Evolutionary conservation across 257 asterid species (phyloP).

Genomic region (Knoxia roxburghii): DNA sequence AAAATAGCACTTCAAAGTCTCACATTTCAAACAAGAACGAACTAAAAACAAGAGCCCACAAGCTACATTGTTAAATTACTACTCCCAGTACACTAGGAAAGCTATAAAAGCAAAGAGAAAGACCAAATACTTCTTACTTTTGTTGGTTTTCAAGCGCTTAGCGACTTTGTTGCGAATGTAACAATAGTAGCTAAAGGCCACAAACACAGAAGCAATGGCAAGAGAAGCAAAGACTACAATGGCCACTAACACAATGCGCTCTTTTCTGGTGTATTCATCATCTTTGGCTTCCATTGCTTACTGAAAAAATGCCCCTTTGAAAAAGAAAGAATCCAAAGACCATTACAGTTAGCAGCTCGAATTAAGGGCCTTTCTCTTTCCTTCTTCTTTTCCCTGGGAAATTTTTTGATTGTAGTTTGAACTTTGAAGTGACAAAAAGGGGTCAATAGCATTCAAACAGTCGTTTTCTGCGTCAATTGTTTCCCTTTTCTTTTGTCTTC

Average conservation of each 20-base stretch:
- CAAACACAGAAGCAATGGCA: slow-evolving; percentile 55
- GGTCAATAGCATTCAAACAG: slow-evolving; percentile 4
- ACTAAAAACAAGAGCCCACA: not conserved
- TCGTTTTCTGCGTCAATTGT: slow-evolving; percentile 9
- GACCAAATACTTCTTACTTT: slow-evolving; percentile 30
- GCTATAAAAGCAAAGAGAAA: not conserved
- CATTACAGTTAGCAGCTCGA: not conserved
- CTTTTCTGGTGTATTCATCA: slow-evolving; percentile 52
- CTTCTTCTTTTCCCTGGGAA: no score
- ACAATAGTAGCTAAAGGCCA: slow-evolving; percentile 66
- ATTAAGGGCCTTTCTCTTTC: not conserved
- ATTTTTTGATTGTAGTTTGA: not conserved
- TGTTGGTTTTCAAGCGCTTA: slow-evolving; percentile 39
- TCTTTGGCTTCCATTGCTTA: slow-evolving; percentile 44
- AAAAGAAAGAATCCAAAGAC: not conserved
- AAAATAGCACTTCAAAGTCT: not conserved
- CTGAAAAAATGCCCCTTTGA: not conserved
- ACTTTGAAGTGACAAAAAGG: slow-evolving; percentile 15
- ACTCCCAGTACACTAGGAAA: slow-evolving; percentile 2
- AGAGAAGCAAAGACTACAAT: slow-evolving; percentile 55
- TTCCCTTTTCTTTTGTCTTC: slow-evolving; percentile 19
- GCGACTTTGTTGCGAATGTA: slow-evolving; percentile 64
- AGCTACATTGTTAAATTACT: not conserved
- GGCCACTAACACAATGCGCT: slow-evolving; percentile 40
- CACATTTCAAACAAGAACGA: not conserved